These are phyloP conservation scores for Vanrija sp. DNA, from an alignment of 1,284 basidiomycete species.

Conservation along the genomic window DNA sequence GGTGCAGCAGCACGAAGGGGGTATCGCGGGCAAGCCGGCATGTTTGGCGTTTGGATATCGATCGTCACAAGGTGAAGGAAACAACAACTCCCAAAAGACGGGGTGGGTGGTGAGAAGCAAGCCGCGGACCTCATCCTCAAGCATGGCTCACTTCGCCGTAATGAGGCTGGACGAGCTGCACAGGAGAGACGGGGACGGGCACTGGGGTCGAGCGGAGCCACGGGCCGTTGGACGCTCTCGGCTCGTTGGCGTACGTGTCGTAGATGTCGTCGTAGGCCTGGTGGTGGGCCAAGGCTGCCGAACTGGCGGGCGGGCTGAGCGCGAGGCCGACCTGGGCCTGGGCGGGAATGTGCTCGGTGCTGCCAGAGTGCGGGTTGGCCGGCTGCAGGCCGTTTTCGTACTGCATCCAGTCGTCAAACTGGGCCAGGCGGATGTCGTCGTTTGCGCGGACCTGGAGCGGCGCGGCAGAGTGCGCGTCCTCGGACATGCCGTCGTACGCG, in stretches of 20 bases:
- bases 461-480: background rate
- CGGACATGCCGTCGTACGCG: slow-evolving; percentile 1
- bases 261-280: background rate
- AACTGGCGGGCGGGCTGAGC: background rate
- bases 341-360: background rate
- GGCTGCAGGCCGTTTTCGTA: background rate
- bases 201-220: slow-evolving; percentile 4
- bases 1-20: too few species aligned
- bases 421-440: slow-evolving; percentile 1
- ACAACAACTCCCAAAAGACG: too few species aligned
- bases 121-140: too few species aligned
- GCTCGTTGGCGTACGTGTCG: slow-evolving; percentile 3
- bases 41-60: too few species aligned
- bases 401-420: slow-evolving; percentile 12
- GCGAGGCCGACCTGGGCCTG: background rate
- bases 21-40: too few species aligned
- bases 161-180: too few species aligned
- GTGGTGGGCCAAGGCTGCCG: background rate
- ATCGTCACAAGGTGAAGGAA: too few species aligned
- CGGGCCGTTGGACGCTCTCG: slow-evolving; percentile 1
- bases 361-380: background rate
- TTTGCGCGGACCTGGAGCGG: background rate
- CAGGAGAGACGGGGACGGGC: background rate
- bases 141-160: too few species aligned
- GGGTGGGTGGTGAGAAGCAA: too few species aligned